Evolutionary conservation across 352 stramenopile species (phyloP), one percentile per base, ranked within the genome.

Genomic region (Elongisporangium anandrum): DNA sequence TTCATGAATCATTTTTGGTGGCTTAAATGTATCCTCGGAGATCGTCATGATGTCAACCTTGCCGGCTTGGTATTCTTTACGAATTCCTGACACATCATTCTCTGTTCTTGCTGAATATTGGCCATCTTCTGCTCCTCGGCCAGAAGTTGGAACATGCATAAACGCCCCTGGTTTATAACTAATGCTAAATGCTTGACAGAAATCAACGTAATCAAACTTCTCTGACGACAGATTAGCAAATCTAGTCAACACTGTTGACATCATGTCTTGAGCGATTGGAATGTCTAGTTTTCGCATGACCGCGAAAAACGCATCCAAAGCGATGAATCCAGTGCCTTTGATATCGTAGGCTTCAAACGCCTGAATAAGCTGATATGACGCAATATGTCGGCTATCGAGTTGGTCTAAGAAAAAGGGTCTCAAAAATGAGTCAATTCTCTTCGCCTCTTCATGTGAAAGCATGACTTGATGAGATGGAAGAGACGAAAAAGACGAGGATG

Each of bases 201-300:
- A 90, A 51, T 90, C 79, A 1, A 93, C 64, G 39, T 89, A 91
- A 64, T 93, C 81, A 57, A 93, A 86, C 41, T 69, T 80, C 24
- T 87, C 74, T 0, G 68, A 69, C 21, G 70, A 72, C 6, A 74
- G 54, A 6, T 61, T 65, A 0, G 70, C 69, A 61, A 88, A 93
- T 16, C 81, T 75, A 12, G 63, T 38, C 20, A 87, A 59, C 10
- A 90, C 57, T 16, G 66, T 77, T n/a, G 62, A 61, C 9, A 62
- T 61, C 24, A 88, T 57, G 26, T 90, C 83, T 1, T 60, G 19
- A 0, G 72, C 50, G 22, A 88, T 54, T 39, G 65, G 76, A 26
- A 92, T 79, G 49, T 89, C 77, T 23, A 82, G 67, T 51, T 81
- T 85, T 39, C 84, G 66, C 67, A 92, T 78, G 12, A 88, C 77